Evolutionary conservation across 805 yeast genomes (phyloP), one percentile per base, ranked within the genome.

Genomic region (Wickerhamiella kazuoi): DNA sequence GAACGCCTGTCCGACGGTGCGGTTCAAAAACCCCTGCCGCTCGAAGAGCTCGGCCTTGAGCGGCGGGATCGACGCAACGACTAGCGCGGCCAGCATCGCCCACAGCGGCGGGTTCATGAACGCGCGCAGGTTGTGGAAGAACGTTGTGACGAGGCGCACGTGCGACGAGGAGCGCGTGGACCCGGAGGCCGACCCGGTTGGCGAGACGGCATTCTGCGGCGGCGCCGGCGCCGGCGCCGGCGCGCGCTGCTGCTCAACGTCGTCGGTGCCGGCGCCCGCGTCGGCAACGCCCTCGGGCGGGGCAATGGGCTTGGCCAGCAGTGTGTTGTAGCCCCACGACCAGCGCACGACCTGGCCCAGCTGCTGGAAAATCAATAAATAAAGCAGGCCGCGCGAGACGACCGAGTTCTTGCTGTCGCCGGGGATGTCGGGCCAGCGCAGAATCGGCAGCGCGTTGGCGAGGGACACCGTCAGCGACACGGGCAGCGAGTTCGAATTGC

Each of bases 401-500:
- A 74, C 69, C 44, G 64, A 65, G 39, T 71, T 77, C n/a, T 64
- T 50, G 31, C 64, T 57, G 50, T 74, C 80, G 43, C 63, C 63
- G 4, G 63, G 66, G 35, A 73, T 57, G 42, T 67, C 69, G 39
- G 69, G 73, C 80, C 80, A 74, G 33, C 56, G 54, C 45, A 74
- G 62, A 40, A 66, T 65, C 1, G 79, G 79, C 47, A 74, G 57
- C 2, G 78, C 66, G 50, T 67, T 67, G 2, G 78, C 75, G 45
- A 73, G 60, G 18, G 93, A 77, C 41, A 90, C 63, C 7, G 78
- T 74, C 47, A 90, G 67, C 0, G 95, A 83, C 1, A 87, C 97
- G 0, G 98, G 97, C 41, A 87, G 68, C 9, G 94, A 80, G 63
- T 87, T 87, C 34, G 94, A 82, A 60, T 87, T 90, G 39, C 96